Conservation (phyloP, 2,329 filamentous ascomycete genomes). For the Exophiala sp. region DNA sequence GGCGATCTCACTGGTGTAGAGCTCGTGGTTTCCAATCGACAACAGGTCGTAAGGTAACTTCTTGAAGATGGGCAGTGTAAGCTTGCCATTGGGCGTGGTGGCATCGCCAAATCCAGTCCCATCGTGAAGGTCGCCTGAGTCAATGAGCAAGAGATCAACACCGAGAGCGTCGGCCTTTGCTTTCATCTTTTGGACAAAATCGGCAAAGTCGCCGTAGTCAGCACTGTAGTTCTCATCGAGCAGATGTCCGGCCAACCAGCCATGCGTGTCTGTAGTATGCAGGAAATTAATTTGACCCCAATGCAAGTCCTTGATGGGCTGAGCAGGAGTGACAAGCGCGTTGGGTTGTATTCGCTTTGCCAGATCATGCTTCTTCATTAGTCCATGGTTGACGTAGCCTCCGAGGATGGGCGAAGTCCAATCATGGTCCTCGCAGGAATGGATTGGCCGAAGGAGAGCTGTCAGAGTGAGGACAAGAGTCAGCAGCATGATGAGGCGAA, state of each 20-base stretch:
- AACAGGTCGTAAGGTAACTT: conserved; percentile 51
- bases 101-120: conserved; percentile 59
- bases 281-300: conserved; percentile 61
- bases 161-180: conserved; percentile 51
- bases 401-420: conserved; percentile 27
- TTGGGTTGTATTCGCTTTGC: conserved; percentile 25
- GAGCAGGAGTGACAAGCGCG: conserved; percentile 19
- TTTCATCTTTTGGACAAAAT: conserved; percentile 56
- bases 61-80: conserved; percentile 50
- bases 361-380: conserved; percentile 26
- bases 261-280: conserved; percentile 91
- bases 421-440: conserved; percentile 25
- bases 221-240: conserved; percentile 83
- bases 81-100: conserved; percentile 51
- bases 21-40: conserved; percentile 58
- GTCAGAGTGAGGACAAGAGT: conserved; percentile 9
- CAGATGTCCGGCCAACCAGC: conserved; percentile 89
- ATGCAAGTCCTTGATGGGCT: conserved; percentile 38
- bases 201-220: conserved; percentile 61
- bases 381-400: conserved; percentile 23
- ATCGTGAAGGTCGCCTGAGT: conserved; percentile 61
- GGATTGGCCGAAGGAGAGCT: conserved; percentile 4
- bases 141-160: conserved; percentile 56
- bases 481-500: conserved; percentile 13
- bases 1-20: conserved; percentile 57